These are phyloP conservation scores for Didymella arachidicola DNA, from an alignment of 2,329 filamentous ascomycete species.

Conservation along the genomic window DNA sequence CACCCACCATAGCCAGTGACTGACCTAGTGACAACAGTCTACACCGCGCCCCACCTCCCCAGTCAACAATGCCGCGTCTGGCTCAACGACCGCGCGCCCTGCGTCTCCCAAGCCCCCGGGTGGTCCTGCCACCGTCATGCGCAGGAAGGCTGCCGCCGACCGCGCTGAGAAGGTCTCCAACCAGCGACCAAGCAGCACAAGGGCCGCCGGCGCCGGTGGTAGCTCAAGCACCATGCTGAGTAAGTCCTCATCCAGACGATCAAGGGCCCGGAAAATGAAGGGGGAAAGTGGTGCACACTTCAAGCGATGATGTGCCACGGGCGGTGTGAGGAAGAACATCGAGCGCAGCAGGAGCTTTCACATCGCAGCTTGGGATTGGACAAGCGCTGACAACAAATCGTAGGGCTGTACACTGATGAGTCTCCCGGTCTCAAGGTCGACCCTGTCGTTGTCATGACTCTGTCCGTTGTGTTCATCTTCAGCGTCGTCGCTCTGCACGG, in stretches of 20 bases:
- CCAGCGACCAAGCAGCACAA: conserved; percentile 88
- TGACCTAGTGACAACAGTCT: conserved; percentile 35
- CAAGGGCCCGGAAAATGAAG: background rate
- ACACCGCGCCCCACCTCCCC: conserved; percentile 50
- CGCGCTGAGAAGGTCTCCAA: conserved; percentile 98
- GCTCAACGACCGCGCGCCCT: conserved; percentile 76
- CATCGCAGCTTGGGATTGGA: background rate
- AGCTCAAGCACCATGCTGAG: conserved; percentile 99
- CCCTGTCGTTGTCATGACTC: conserved; percentile 93
- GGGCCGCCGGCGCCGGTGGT: conserved; percentile 91
- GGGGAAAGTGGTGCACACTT: background rate
- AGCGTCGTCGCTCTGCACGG: conserved; percentile 96
- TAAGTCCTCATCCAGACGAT: conserved; percentile 59
- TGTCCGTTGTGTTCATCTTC: conserved; percentile 98
- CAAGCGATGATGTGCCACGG: background rate
- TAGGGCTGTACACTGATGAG: conserved; percentile 96
- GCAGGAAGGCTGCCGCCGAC: conserved; percentile 92
- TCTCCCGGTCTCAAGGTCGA: conserved; percentile 97
- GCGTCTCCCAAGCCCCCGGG: conserved; percentile 90
- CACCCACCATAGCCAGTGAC: conserved; percentile 6
- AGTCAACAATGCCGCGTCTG: conserved; percentile 58
- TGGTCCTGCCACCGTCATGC: conserved; percentile 92
- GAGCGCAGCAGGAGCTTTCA: background rate
- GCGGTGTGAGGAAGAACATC: background rate
- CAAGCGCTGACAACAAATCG: background rate